phyloP scores from a whole-genome alignment of 1,284 basidiomycete species.

The Cryptococcus sp. region DNA sequence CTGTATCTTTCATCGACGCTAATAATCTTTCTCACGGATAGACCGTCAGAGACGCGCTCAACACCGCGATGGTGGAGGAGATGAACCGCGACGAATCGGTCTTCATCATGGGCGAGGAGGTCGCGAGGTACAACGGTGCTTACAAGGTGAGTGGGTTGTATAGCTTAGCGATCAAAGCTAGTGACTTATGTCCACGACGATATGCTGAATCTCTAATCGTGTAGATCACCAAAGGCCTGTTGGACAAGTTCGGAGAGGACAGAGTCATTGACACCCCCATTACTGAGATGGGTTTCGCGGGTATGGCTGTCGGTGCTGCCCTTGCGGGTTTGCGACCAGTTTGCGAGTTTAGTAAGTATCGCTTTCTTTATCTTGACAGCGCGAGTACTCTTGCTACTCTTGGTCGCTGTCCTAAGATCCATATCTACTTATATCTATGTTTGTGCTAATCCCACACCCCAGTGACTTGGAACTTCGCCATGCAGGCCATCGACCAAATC shows the following conservation, averaged over 20 bases:
- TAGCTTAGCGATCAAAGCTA: not conserved
- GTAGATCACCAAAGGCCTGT: slow-evolving; percentile 92
- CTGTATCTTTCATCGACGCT: slow-evolving; percentile 4
- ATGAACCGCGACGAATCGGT: slow-evolving; percentile 96
- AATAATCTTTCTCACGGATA: slow-evolving; percentile 54
- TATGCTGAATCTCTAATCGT: slow-evolving; percentile 7
- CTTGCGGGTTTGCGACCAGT: slow-evolving; percentile 92
- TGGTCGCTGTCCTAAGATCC: not conserved
- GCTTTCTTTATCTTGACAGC: not conserved
- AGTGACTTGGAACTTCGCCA: slow-evolving; percentile 55
- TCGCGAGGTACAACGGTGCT: slow-evolving; percentile 98
- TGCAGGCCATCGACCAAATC: slow-evolving; percentile 95
- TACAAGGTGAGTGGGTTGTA: slow-evolving; percentile 76
- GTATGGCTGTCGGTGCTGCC: slow-evolving; percentile 92
- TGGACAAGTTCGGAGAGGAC: slow-evolving; percentile 99
- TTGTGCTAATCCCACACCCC: slow-evolving; percentile 14
- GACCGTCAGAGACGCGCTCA: slow-evolving; percentile 98
- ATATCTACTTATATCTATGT: not conserved
- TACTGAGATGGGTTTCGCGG: slow-evolving; percentile 98
- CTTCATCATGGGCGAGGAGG: slow-evolving; percentile 96
- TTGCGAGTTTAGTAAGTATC: slow-evolving; percentile 84
- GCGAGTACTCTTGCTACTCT: not conserved
- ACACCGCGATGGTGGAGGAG: slow-evolving; percentile 99
- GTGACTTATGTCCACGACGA: not conserved
- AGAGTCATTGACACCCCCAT: slow-evolving; percentile 98